Percentiles rank a stretch among this genome's conserved stretches.
phyloP scores from a whole-genome alignment of 1,284 basidiomycete genomes.

The Vanrija humicola region DNA sequence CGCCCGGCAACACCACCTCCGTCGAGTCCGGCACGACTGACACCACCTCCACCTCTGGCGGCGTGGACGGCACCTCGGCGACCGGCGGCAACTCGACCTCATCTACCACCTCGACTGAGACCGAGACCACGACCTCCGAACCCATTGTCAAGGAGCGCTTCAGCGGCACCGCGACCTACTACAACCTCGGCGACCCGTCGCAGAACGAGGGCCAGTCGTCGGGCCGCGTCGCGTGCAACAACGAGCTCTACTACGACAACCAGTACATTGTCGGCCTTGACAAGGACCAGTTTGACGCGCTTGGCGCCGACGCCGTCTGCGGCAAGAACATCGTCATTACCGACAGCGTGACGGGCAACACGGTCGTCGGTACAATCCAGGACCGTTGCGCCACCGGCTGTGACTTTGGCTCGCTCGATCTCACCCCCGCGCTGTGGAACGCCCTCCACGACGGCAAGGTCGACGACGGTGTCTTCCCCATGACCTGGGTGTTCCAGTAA shows the following conservation, averaged over 20 bases:
- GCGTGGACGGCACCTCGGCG: too few species aligned
- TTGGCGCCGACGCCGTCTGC: slow-evolving; percentile 4
- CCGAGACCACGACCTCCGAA: too few species aligned
- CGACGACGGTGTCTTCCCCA: neutral
- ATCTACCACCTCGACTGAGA: too few species aligned
- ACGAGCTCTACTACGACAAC: slow-evolving; percentile 7
- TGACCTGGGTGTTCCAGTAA: neutral
- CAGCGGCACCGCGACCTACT: slow-evolving; percentile 33
- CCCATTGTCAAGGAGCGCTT: too few species aligned
- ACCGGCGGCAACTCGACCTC: too few species aligned
- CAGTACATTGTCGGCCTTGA: slow-evolving; percentile 42
- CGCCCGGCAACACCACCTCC: too few species aligned
- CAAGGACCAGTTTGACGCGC: slow-evolving; percentile 24
- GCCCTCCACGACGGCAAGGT: neutral
- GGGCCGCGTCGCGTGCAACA: slow-evolving; percentile 37
- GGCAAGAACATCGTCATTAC: slow-evolving; percentile 63
- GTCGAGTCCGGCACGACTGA: too few species aligned
- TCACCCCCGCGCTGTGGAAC: neutral
- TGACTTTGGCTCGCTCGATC: too few species aligned
- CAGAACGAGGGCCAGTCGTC: too few species aligned
- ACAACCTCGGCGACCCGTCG: slow-evolving; percentile 23
- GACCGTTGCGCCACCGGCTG: slow-evolving; percentile 37
- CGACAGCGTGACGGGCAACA: slow-evolving; percentile 54
- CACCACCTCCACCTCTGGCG: too few species aligned
- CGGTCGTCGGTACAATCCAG: slow-evolving; percentile 61